Evolutionary conservation across 2,329 filamentous ascomycete species (phyloP), one percentile per base, ranked within the genome.

Genomic region (Calonectria pseudoreteaudii): DNA sequence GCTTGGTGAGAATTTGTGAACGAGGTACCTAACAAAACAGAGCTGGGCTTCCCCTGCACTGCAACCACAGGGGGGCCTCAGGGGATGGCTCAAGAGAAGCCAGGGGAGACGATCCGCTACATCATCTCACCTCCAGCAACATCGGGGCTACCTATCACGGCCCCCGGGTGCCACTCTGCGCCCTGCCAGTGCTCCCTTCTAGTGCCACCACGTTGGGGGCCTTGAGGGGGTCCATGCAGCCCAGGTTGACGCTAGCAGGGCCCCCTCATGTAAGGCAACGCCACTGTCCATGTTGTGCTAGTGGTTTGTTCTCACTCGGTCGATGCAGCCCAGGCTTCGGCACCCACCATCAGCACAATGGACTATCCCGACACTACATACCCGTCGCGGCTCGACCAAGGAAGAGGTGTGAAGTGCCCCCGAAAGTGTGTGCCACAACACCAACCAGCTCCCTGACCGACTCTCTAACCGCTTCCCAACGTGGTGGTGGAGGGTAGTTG

Each of bases 231-330:
- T 34, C 34, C n/a, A 56, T 31, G 36, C 36, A 34, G 38, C 68
- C 73, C 50, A 9, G 56, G 31, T 62, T 62, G 36, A 34, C 56
- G 65, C 73, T 49, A 70, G 72, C 44, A 70, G 52, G 67, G 73
- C 50, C 60, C 50, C 60, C 73, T 76, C 75, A 75, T 73, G 75
- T 76, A 75, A 76, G 73, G 75, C 73, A 68, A 76, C 69, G 73
- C 76, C 77, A 74, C 76, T 71, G 60, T 78, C 75, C 77, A 79
- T 74, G 71, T 58, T 53, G 34, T 65, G 58, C 58, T 47, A 65
- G 38, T 49, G 60, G 60, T 65, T 47, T 65, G 38, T 65, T 65
- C 41, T 49, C 26, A 47, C 60, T 34, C 38, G 56, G 34, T 62
- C 26, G 56, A 62, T 62, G 56, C 56, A 62, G n/a, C 14, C 23